Conservation (phyloP, 2,329 filamentous ascomycete species). For the Aurifilum marmelostoma region DNA sequence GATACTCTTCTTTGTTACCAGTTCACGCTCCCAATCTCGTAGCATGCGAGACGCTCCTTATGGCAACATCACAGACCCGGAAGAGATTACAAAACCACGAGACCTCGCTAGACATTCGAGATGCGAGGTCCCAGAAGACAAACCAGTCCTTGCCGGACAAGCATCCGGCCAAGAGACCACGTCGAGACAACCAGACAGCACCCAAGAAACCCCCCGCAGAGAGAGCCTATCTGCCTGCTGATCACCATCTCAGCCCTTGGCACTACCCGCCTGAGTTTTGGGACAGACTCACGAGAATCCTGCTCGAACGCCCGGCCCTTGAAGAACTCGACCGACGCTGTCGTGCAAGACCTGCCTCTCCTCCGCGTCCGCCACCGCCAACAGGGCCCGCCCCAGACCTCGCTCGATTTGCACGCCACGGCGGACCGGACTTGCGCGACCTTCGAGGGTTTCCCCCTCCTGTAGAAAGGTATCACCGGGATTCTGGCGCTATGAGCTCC, state of each 20-base stretch:
- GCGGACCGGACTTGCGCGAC: constrained; percentile 34
- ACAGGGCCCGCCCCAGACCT: constrained; percentile 2
- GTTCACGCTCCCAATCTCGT: no score
- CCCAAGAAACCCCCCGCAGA: background rate
- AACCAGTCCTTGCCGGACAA: background rate
- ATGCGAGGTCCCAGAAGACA: no score
- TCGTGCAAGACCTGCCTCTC: background rate
- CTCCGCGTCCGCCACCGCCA: background rate
- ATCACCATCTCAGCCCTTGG: background rate
- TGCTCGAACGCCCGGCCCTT: background rate
- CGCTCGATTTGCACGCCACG: constrained; percentile 33
- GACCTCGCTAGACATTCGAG: no score
- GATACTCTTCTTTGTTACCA: no score
- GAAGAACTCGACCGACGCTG: background rate
- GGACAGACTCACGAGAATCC: background rate
- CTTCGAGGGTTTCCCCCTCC: constrained; percentile 30
- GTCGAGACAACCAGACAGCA: background rate
- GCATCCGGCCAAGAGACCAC: background rate
- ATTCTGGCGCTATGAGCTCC: constrained; percentile 24
- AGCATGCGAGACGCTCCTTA: background rate
- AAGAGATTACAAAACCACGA: background rate
- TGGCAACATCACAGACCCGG: background rate
- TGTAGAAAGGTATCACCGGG: background rate
- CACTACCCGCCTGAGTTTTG: background rate
- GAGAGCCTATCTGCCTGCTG: background rate